These are phyloP conservation scores for Orbilia quercus DNA, from an alignment of 2,329 filamentous ascomycete species.

Conservation along the genomic window DNA sequence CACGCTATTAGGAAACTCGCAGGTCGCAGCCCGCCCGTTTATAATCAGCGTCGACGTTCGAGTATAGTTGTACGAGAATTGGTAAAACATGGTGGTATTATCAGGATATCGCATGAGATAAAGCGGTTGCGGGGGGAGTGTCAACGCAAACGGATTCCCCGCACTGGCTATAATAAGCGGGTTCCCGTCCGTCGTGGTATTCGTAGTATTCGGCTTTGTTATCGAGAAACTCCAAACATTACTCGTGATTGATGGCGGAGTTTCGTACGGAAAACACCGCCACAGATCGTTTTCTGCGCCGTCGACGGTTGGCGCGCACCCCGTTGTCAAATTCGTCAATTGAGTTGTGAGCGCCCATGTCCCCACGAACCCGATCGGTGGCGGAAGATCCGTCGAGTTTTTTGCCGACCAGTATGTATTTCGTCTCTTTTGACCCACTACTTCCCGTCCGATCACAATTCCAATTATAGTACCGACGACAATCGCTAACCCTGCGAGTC, in stretches of 20 bases:
- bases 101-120: constrained; percentile 35
- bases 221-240: constrained; percentile 48
- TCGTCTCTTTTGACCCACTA: constrained; percentile 23
- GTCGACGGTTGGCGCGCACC: constrained; percentile 36
- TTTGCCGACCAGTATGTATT: constrained; percentile 29
- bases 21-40: constrained; percentile 18
- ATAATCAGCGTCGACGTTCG: constrained; percentile 18
- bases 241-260: constrained; percentile 16
- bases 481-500: constrained; percentile 32
- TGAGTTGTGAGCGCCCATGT: constrained; percentile 42
- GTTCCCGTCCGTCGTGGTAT: constrained; percentile 10
- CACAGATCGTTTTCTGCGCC: constrained; percentile 38
- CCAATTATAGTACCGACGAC: constrained; percentile 35
- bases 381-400: constrained; percentile 48
- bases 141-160: constrained; percentile 25
- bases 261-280: constrained; percentile 45
- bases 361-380: constrained; percentile 39
- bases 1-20: constrained; percentile 46
- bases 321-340: constrained; percentile 20
- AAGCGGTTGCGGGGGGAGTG: constrained; percentile 28
- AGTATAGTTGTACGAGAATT: constrained; percentile 48
- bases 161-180: constrained; percentile 3
- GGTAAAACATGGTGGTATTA: constrained; percentile 32
- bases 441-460: constrained; percentile 33
- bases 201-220: constrained; percentile 15